Base-by-base conservation (phyloP, 2,329 filamentous ascomycete species). In the Knufia petricola region DNA sequence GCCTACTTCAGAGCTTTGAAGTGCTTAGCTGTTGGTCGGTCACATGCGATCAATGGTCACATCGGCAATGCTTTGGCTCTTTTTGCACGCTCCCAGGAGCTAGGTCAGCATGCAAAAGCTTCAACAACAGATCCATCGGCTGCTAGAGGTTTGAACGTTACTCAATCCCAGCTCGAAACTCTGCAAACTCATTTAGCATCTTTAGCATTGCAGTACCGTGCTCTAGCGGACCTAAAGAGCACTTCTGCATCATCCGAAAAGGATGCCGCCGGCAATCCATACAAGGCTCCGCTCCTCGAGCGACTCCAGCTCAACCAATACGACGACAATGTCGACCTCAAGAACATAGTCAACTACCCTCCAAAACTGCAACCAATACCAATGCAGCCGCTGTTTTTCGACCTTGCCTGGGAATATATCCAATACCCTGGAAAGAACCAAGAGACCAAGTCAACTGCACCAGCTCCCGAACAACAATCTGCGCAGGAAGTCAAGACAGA, bases 341-440 rank as follows among this genome's bases (percentile, higher is more conserved):
- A 74, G 36, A 90, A 90, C 57, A 70, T 98, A 21, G 89, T 96
- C 40, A 78, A 81, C 3, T 95, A 89, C 65, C 92, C 92, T 10
- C 89, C 90, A 1, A 85, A 81, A 62, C 70, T 95, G 56, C 80
- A 86, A 53, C 76, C 84, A 1, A 80, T 96, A 32, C 88, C 92
- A 0, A 84, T 95, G 46, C 98, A 98, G 71, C 92, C 92, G 23
- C 75, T 96, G 28, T 96, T 96, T 73, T 79, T 96, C 51, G 92
- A 98, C 62, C 84, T 95, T 6, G 92, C 92, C 8, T 98, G 87
- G 85, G 96, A 96, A 64, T 96, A 95, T 64, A 89, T 98, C 53
- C 81, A 87, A 42, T 98, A 98, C 62, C 88, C 89, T 0, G 81
- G 81, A 28, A 79, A 79, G 52, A 58, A 49, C 31, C 57, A 55